Base-by-base conservation (phyloP, 108 stramenopile species). In the Cyclotella distinguenda region DNA sequence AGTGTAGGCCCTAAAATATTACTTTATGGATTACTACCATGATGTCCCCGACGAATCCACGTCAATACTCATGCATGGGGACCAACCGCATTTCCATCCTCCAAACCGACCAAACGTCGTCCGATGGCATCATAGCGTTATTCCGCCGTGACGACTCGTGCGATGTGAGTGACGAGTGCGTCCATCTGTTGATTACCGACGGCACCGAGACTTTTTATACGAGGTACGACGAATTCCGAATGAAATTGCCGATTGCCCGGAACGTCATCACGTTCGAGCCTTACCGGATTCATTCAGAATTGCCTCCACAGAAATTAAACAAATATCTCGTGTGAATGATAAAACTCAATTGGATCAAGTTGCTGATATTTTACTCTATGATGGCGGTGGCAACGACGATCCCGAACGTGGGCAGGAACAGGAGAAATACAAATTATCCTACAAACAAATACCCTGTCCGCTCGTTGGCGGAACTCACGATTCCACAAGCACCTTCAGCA, bases 101-200 rank as follows among this genome's bases (percentile, higher is more conserved):
- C 25, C 43, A 66, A 28, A 60, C 52, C 36, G 65, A 38, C 31
- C 31, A 12, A 19, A 32, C 31, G 22, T 48, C 62, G 23, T 26
- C 40, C n/a, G 62, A 58, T 46, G 75, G 61, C 21, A 57, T 68
- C 51, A 51, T 77, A 6, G 40, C 67, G 6, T 25, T 77, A 1
- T 77, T 55, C 36, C 56, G 61, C 34, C 55, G 28, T 30, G 56
- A 34, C 2, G 6, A 6, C 23, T 16, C 16, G 6, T 45, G 66
- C 39, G 22, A 35, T 21, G 39, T 26, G 1, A 36, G 42, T 25
- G 61, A 76, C 27, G 45, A 53, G 33, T 42, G 56, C 25, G 31
- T 77, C 30, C 75, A 77, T 64, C 36, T 77, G 45, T 31, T 68
- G 33, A 43, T 68, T 13, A 58, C 75, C 8, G 75, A 77, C 64